Evolutionary conservation across 2,329 filamentous ascomycete genomes (phyloP), one percentile per base, ranked within the genome.

Genomic region (Tetracladium maxilliforme): DNA sequence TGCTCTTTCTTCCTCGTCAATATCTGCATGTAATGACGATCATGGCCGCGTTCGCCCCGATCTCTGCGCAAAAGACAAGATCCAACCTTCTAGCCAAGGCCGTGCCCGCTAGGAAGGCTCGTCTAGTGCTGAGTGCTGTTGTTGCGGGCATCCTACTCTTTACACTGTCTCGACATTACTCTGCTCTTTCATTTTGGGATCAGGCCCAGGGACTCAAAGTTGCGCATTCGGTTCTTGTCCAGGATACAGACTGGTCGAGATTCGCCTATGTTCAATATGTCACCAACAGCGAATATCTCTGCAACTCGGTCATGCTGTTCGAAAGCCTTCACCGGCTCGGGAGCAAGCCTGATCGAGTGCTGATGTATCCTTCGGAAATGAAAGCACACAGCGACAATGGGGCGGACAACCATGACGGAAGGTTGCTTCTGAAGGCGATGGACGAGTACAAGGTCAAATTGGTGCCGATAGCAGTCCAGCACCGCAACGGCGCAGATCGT

Each of bases 361-460:
- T 56, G 15, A 50, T 55, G 26, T 56, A 54, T 27, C 52, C 52
- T 2, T 35, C 47, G n/a, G 33, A 43, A 12, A 53, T 26, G 3
- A 10, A 14, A 21, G 51, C 50, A 33, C 48, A n/a, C n/a, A n/a
- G n/a, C 21, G 23, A 40, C 5, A 33, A 49, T 4, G 39, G 44
- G 8, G 34, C 34, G 23, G 33, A 37, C 10, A 31, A 28, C 9
- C 14, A 15, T 10, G 47, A 53, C 16, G 56, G 56, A 29, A 55
- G 60, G 32, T 39, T 69, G 30, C 41, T 69, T 10, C 36, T 52
- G 6, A 32, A 60, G 35, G 65, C 64, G 13, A 47, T 50, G 32
- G 50, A 59, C 26, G 40, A 47, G 12, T 68, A 64, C 42, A 51
- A 56, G 7, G 63, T 58, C 17, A 52, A 58, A 28, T 39, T 68